Conservation (phyloP, 73 alveolate genomes). For the Paraurostyla sp. region DNA sequence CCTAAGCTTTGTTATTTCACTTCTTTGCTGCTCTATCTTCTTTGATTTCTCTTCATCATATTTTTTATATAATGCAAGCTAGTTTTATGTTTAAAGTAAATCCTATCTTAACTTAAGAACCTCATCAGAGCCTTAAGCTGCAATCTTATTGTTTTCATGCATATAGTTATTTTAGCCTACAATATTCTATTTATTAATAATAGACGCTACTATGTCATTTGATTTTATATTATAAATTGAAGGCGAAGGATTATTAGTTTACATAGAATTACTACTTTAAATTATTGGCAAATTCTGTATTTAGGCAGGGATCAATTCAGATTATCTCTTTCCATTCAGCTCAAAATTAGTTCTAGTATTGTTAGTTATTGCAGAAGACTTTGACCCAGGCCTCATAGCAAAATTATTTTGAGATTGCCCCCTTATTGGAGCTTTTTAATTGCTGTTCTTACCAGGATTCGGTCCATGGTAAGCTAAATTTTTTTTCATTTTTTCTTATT, state of each 20-base stretch:
- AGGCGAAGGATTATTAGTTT: no score
- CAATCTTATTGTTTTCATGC: no score
- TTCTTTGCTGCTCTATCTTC: slow-evolving; percentile 37
- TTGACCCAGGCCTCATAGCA: background rate
- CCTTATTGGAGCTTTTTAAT: background rate
- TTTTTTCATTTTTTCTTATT: background rate
- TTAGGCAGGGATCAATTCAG: background rate
- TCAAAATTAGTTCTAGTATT: background rate
- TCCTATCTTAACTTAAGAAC: background rate
- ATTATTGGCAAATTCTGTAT: background rate
- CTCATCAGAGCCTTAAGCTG: background rate
- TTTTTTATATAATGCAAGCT: background rate
- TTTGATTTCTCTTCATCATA: background rate
- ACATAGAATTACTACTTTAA: background rate
- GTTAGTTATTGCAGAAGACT: background rate
- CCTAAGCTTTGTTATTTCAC: slow-evolving; percentile 35
- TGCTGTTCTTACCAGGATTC: background rate
- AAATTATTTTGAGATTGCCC: slow-evolving; percentile 22
- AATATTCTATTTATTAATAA: no score
- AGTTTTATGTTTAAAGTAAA: background rate
- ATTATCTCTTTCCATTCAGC: background rate
- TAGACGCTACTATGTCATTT: no score
- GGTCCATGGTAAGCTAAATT: slow-evolving; percentile 17
- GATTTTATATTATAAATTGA: no score
- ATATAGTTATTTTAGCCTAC: no score